These are phyloP conservation scores for Suhomyces guaymorum DNA, from an alignment of 1,139 yeast genomes.

Conservation along the genomic window DNA sequence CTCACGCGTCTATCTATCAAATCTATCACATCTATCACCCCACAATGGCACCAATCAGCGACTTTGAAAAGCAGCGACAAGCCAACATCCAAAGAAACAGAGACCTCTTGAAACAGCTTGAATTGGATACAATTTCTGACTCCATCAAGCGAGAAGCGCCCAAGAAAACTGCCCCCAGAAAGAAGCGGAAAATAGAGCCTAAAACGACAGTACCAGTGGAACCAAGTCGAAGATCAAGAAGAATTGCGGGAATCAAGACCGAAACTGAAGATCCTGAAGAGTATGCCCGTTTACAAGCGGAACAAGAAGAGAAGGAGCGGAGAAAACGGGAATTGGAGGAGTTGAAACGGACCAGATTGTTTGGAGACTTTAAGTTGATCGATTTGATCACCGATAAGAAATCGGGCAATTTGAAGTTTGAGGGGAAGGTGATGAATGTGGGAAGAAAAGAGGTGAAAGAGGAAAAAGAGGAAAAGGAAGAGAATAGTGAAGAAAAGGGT, in stretches of 20 bases:
- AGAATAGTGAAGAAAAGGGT: no score
- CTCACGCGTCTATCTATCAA: neutral
- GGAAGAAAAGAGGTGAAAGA: slow-evolving; percentile 22
- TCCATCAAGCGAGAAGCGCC: slow-evolving; percentile 34
- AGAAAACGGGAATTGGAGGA: slow-evolving; percentile 50
- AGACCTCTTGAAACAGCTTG: slow-evolving; percentile 39
- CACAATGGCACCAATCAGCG: slow-evolving; percentile 42
- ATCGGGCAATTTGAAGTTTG: slow-evolving; percentile 38
- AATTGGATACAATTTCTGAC: slow-evolving; percentile 36
- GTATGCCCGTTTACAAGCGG: slow-evolving; percentile 32
- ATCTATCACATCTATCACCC: no score
- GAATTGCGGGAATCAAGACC: slow-evolving; percentile 62
- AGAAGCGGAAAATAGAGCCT: slow-evolving; percentile 22
- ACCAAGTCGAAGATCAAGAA: slow-evolving; percentile 64
- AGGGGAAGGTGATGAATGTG: slow-evolving; percentile 26
- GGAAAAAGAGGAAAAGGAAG: slow-evolving; percentile 8
- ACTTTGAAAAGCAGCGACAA: slow-evolving; percentile 69
- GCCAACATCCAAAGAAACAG: slow-evolving; percentile 49
- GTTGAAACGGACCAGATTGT: slow-evolving; percentile 53
- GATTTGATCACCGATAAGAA: slow-evolving; percentile 53
- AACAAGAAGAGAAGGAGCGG: slow-evolving; percentile 36
- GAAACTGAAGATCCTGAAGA: slow-evolving; percentile 43
- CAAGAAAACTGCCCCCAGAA: slow-evolving; percentile 14
- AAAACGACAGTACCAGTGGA: slow-evolving; percentile 30
- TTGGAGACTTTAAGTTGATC: slow-evolving; percentile 61